These are phyloP conservation scores for Scutellaria baicalensis DNA, from an alignment of 257 asterid genomes.

Conservation along the genomic window DNA sequence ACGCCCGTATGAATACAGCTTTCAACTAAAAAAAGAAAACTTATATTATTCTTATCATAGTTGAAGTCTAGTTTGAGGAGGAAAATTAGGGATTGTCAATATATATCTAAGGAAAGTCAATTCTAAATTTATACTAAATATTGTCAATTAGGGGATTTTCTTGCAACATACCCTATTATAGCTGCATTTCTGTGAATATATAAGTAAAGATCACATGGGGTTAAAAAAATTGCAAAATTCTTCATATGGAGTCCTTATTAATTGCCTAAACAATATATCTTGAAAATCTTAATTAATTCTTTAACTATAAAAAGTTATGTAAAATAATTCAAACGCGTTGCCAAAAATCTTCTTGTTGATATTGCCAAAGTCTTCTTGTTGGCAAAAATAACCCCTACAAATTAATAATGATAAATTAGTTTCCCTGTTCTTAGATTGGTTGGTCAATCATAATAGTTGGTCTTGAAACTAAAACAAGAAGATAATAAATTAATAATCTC, in stretches of 20 bases:
- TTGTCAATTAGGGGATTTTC: neutral
- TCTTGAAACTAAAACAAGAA: neutral
- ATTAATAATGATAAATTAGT: neutral
- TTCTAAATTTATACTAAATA: neutral
- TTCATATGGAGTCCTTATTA: slow-evolving; percentile 7
- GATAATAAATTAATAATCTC: neutral
- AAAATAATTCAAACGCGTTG: too few species aligned
- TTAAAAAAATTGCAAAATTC: neutral
- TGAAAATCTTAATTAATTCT: slow-evolving; percentile 7
- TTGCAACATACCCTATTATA: neutral
- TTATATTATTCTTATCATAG: neutral
- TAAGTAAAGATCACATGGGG: slow-evolving; percentile 14
- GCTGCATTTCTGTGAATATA: neutral
- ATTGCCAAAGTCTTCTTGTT: slow-evolving; percentile 2
- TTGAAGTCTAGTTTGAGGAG: neutral
- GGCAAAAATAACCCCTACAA: neutral
- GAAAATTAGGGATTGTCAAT: neutral
- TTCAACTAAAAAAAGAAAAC: too few species aligned
- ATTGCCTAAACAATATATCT: neutral
- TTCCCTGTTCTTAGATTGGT: slow-evolving; percentile 8
- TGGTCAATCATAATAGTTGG: slow-evolving; percentile 18
- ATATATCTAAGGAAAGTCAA: neutral
- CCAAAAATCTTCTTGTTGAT: neutral
- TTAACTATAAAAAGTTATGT: too few species aligned
- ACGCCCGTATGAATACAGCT: too few species aligned